Base-by-base conservation (phyloP, 805 yeast species). In the Wickerhamomyces bisporus region DNA sequence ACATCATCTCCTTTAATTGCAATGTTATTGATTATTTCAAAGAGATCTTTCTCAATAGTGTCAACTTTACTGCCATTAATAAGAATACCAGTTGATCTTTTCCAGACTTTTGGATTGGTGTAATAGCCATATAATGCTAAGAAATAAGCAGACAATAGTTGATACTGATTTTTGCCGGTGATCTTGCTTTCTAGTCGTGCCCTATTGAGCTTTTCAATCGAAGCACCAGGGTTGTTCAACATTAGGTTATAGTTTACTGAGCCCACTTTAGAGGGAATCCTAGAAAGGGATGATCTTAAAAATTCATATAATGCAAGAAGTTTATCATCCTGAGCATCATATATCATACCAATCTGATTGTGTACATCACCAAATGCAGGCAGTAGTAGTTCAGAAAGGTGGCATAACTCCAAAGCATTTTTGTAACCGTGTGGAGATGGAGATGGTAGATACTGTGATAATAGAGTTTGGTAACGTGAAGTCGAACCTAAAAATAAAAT, bases 341-440 rank as follows among this genome's bases (percentile, higher is more conserved):
- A 68, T 28, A 70, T 63, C 19, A 79, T 71, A 3, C 81, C 85
- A 34, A 75, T 66, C 47, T 76, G 79, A 46, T 76, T 76, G 47
- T 74, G 74, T 21, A 77, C 81, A 49, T 81, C 88, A 37, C 84
- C 84, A 40, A 79, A 65, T 0, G 86, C 75, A 1, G 91, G 89
- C 20, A 81, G 56, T 15, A 82, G 58, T 20, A 74, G 51, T 24
- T 77, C 70, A 15, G 86, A 78, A 32, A 66, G 56, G 34, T 72
- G 67, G 48, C 79, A 77, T 38, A 66, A 62, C 32, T 65, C 65
- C n/a, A 66, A 45, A 2, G 77, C 62, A 48, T 68, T 68, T 38
- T 64, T 56, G 42, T 66, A 71, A 41, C 63, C 67, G 38, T 70
- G 64, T 15, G 66, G 57, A 24, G 62, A 54, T 43, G 60, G 45